Conservation (phyloP, 768 basidiomycete genomes). For the Lactarius akahatsu region DNA sequence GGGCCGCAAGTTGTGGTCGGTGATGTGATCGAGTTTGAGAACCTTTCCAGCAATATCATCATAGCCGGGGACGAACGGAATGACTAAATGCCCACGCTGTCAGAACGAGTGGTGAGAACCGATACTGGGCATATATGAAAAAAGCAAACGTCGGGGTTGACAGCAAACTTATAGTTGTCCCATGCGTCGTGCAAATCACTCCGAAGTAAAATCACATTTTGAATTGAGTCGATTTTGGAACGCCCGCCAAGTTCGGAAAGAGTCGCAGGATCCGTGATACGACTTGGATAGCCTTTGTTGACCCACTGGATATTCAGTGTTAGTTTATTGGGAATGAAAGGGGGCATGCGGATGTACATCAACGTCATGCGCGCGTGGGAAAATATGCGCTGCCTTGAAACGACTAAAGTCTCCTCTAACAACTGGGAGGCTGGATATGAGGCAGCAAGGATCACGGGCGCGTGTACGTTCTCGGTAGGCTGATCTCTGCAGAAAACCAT, state of each 20-base stretch:
- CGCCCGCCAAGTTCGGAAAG: background rate
- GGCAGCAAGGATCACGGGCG: background rate
- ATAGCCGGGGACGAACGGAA: background rate
- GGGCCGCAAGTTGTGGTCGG: background rate
- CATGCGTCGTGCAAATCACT: background rate
- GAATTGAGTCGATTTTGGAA: background rate
- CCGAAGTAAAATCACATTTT: background rate
- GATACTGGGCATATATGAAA: background rate
- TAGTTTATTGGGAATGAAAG: background rate
- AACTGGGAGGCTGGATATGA: background rate
- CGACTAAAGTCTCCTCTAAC: background rate
- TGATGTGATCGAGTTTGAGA: conserved; percentile 2
- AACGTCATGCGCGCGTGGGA: background rate
- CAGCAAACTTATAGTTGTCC: background rate
- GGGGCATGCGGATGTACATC: background rate
- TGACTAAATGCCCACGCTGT: background rate
- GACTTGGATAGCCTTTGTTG: background rate
- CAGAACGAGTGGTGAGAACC: background rate
- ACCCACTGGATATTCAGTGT: background rate
- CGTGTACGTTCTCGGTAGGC: background rate
- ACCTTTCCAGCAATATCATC: conserved; percentile 12
- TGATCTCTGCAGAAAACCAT: background rate
- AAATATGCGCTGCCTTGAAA: background rate
- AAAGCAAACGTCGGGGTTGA: background rate
- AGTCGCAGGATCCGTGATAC: background rate